phyloP scores from a whole-genome alignment of 257 asterid genomes.

The Ligustrum vulgare region DNA sequence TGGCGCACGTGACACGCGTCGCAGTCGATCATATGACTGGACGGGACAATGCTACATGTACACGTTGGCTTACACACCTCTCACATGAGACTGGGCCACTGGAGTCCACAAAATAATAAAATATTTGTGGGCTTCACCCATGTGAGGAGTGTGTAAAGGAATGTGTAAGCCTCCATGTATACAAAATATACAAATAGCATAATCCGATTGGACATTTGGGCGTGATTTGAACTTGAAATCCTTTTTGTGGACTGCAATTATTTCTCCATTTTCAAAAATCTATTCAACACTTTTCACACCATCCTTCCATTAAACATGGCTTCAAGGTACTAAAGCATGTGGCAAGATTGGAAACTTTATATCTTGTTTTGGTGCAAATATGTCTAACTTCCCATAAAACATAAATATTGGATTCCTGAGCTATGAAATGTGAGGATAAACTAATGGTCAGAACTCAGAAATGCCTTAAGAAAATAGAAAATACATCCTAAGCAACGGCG shows the following conservation, averaged over 20 bases:
- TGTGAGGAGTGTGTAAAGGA: too few species aligned
- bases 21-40: conserved; percentile 77
- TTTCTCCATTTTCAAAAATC: neutral
- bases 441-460: neutral
- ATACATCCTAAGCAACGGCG: neutral
- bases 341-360: neutral
- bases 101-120: too few species aligned
- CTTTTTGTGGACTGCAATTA: neutral
- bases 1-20: conserved; percentile 78
- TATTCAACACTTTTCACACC: too few species aligned
- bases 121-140: too few species aligned
- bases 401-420: neutral
- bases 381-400: neutral
- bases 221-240: conserved; percentile 38
- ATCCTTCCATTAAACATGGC: neutral
- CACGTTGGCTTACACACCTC: too few species aligned
- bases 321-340: neutral
- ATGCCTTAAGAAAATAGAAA: neutral
- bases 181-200: too few species aligned
- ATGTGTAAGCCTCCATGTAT: too few species aligned
- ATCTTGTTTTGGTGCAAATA: neutral
- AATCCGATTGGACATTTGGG: too few species aligned
- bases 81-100: too few species aligned
- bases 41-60: too few species aligned
- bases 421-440: neutral